phyloP scores from a whole-genome alignment of 2,329 filamentous ascomycete species.

The Elsinoe australis region DNA sequence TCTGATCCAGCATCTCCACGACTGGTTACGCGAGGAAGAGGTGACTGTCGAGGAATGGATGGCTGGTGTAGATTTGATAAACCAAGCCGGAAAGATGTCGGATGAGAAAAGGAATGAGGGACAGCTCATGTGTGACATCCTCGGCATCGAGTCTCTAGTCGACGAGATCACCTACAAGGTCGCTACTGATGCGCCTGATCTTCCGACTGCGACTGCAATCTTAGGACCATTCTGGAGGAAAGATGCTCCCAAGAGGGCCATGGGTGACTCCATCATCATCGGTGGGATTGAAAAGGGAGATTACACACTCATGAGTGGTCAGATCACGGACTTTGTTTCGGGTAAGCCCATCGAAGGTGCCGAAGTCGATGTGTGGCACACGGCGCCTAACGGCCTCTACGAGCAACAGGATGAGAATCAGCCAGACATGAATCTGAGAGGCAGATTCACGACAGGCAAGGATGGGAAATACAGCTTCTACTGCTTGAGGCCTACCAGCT shows the following conservation, averaged over 20 bases:
- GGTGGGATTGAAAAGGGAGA: conserved; percentile 44
- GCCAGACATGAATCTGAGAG: conserved; percentile 65
- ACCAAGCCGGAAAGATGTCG: conserved; percentile 57
- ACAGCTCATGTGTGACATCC: conserved; percentile 51
- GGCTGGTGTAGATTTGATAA: conserved; percentile 50
- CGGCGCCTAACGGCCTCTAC: conserved; percentile 59
- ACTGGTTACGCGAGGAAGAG: conserved; percentile 52
- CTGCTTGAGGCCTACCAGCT: conserved; percentile 39
- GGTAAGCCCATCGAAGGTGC: conserved; percentile 58
- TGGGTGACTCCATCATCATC: conserved; percentile 59
- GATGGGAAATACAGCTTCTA: conserved; percentile 53
- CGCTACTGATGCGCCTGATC: conserved; percentile 43
- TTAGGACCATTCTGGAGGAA: conserved; percentile 78
- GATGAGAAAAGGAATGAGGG: conserved; percentile 56
- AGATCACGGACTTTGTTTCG: conserved; percentile 50
- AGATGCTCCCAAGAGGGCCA: conserved; percentile 61
- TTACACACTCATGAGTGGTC: conserved; percentile 58
- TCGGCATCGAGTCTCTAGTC: conserved; percentile 55
- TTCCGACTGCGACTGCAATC: conserved; percentile 66
- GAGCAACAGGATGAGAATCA: conserved; percentile 66
- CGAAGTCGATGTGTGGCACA: conserved; percentile 71
- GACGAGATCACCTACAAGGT: conserved; percentile 72
- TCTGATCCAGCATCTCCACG: conserved; percentile 50
- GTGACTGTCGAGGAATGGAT: conserved; percentile 54
- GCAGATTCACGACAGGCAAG: conserved; percentile 60